Conservation (phyloP, 306 rosid genomes). For the Trifolium subterraneum region DNA sequence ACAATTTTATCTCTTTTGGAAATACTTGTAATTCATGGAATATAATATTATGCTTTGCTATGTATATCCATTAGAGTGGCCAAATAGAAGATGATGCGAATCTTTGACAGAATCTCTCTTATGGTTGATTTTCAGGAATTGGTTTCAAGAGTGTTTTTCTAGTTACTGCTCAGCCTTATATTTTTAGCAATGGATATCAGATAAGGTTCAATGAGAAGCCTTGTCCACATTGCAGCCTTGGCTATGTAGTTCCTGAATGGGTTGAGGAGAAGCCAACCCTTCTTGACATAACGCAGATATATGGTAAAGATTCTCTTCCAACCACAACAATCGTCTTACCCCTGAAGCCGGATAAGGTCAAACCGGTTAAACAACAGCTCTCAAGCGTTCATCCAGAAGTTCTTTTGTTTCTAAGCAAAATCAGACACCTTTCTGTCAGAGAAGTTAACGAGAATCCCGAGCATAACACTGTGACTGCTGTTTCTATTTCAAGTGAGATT, state of each 20-base stretch:
- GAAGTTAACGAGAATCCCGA: slow-evolving; percentile 55
- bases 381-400: slow-evolving; percentile 75
- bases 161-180: slow-evolving; percentile 66
- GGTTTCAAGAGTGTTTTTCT: slow-evolving; percentile 94
- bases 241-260: slow-evolving; percentile 92
- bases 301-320: slow-evolving; percentile 53
- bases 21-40: background rate
- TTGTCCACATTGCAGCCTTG: slow-evolving; percentile 70
- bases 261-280: slow-evolving; percentile 67
- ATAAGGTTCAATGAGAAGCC: slow-evolving; percentile 74
- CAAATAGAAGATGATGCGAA: background rate
- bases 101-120: slow-evolving; percentile 20
- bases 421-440: slow-evolving; percentile 64
- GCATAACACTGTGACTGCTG: slow-evolving; percentile 50
- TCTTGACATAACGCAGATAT: slow-evolving; percentile 51
- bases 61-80: background rate
- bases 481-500: slow-evolving; percentile 63
- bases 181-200: slow-evolving; percentile 83
- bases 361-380: slow-evolving; percentile 70
- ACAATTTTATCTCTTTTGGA: background rate
- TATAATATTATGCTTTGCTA: background rate
- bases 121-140: slow-evolving; percentile 64
- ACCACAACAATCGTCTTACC: slow-evolving; percentile 71
- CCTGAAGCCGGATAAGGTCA: slow-evolving; percentile 67
- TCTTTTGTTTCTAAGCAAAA: slow-evolving; percentile 72